Evolutionary conservation across 176 grass and related monocot genomes (phyloP), one percentile per base, ranked within the genome.

Genomic region (Eragrostis nindensis): DNA sequence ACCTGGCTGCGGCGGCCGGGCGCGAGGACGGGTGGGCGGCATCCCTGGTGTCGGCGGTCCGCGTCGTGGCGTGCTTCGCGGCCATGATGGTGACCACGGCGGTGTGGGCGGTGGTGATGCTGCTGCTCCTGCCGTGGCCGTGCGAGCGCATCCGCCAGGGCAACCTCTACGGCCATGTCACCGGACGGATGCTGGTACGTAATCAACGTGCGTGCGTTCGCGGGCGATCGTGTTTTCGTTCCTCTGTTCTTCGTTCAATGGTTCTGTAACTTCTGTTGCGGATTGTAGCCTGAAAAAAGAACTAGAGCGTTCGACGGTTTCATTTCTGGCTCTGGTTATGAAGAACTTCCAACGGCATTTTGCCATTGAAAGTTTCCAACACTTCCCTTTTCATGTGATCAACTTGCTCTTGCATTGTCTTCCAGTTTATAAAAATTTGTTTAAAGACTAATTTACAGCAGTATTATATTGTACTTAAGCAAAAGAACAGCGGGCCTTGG

Each of bases 81-180:
- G 70, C 56, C 27, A 88, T 92, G 86, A 82, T 74, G 86, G 32
- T 65, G 44, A 88, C 82, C 6, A 91, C 85, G 45, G 26, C 65
- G 27, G 22, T 54, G 54, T 91, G 89, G 89, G 85, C 75, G 44
- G 76, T 40, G 70, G 29, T 87, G 16, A 91, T 91, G 89, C 10
- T 91, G 15, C 62, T 84, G 60, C 63, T 91, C 32, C 76, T 91
- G 45, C 85, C 89, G 47, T 91, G 89, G 89, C 80, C 89, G 0
- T 91, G 68, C 50, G 53, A 75, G 80, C 76, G 89, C 53, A 71
- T 91, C 42, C 69, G 75, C 7, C 84, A 91, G 54, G 76, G 84
- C 8, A 91, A 87, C 70, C 29, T 87, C 26, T 91, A 87, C 36
- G 89, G 80, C 36, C 89, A 91, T 43, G 80, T 91, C 63, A 91